Base-by-base conservation (phyloP, 2,329 filamentous ascomycete species). In the Furcasterigmium sp. region DNA sequence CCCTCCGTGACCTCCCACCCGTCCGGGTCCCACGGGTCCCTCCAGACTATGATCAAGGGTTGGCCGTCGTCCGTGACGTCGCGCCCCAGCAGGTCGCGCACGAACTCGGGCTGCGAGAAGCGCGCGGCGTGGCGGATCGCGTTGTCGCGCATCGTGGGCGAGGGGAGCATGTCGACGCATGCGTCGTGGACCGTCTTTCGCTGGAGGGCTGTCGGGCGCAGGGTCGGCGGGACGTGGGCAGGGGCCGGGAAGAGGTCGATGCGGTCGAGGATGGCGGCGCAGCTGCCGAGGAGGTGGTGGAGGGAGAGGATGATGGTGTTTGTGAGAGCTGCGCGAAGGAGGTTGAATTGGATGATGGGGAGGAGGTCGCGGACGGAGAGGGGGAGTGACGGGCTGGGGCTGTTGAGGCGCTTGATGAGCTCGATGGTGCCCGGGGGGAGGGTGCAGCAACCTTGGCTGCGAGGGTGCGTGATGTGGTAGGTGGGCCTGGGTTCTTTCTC, bases 1-100 rank as follows among this genome's bases (percentile, higher is more conserved):
- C 56, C 53, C 40, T 63, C 58, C 0, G 60, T 68, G 4, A 70
- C 49, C 50, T 72, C 69, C 69, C 68, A 72, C 32, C 61, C 64
- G 5, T 53, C 45, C 3, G 58, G 43, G 21, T 56, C 46, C 58
- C 67, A 70, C 9, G 68, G 65, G 17, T 63, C 57, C 10, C 56
- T 56, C 67, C 68, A 71, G 10, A 64, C 60, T 19, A 53, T 21
- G 7, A 54, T n/a, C 32, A 35, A 17, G 5, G 32, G 32, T 3
- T 18, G 5, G 28, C 51, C 51, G 5, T 19, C n/a, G 9, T 35
- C 23, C 17, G 15, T 18, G 8, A 32, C 20, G 20, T 30, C 26
- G 17, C n/a, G 15, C 10, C 15, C 39, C 28, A 30, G 8, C 17
- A 30, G 6, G n/a, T 40, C 23, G 7, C 28, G 11, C 7, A 21